Percentiles rank a stretch among this genome's conserved stretches.
These are phyloP conservation scores for Suillus lakei DNA, from an alignment of 768 basidiomycete species.

Conservation along the genomic window DNA sequence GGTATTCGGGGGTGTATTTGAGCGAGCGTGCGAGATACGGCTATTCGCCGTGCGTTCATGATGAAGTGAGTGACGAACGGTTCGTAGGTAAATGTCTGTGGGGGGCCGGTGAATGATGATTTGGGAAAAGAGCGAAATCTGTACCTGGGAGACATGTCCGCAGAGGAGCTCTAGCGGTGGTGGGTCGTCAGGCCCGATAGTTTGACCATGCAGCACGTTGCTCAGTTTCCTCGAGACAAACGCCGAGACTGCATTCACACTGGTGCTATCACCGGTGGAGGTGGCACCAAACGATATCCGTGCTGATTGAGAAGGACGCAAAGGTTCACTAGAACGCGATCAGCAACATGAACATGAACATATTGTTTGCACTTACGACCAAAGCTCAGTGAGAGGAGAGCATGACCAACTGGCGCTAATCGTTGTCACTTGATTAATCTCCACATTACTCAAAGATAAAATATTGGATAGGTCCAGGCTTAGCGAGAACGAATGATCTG, in stretches of 20 bases:
- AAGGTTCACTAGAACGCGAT: conserved; percentile 38
- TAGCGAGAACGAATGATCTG: conserved; percentile 55
- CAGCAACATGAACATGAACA: conserved; percentile 6
- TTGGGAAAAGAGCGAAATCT: conserved; percentile 12
- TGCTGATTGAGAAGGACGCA: conserved; percentile 55
- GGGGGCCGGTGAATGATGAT: conserved; percentile 3
- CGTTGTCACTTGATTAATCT: conserved; percentile 61
- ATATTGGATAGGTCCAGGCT: conserved; percentile 62
- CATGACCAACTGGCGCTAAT: conserved; percentile 76
- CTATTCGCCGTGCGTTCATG: conserved; percentile 53
- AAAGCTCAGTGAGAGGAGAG: conserved; percentile 38
- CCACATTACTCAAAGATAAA: conserved; percentile 43
- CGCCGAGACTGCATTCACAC: conserved; percentile 46
- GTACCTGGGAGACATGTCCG: conserved; percentile 52
- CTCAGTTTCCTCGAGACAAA: conserved; percentile 59
- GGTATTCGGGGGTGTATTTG: conserved; percentile 63
- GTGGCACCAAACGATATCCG: conserved; percentile 48
- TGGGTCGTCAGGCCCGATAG: conserved; percentile 45
- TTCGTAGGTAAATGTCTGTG: conserved; percentile 14
- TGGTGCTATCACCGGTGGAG: conserved; percentile 41
- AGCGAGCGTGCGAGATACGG: conserved; percentile 39
- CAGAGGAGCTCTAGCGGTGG: conserved; percentile 60
- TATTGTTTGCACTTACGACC: conserved; percentile 46
- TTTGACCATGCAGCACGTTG: conserved; percentile 53
- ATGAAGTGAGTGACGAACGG: conserved; percentile 48